Percentiles rank a stretch among this genome's conserved stretches.
Evolutionary conservation across 805 yeast species (phyloP).

Genomic region (Ogataea populi-albae): DNA sequence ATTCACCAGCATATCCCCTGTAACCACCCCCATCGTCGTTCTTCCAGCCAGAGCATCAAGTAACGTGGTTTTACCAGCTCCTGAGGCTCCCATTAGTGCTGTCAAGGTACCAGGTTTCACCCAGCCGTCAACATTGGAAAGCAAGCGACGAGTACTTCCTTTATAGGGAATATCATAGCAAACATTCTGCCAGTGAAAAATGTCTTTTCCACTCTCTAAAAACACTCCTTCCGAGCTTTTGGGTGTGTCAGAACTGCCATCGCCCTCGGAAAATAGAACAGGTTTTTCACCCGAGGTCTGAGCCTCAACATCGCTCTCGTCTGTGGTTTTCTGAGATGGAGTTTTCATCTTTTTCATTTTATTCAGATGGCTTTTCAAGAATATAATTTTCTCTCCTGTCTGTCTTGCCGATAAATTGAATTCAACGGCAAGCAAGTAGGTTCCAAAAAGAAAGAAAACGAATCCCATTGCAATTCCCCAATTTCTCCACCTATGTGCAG

Average conservation of each 20-base stretch:
- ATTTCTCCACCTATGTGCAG: conserved; percentile 72
- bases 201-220: conserved; percentile 35
- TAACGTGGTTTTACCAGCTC: conserved; percentile 57
- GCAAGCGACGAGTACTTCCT: conserved; percentile 50
- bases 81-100: conserved; percentile 61
- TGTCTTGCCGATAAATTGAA: conserved; percentile 53
- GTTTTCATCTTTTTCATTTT: conserved; percentile 36
- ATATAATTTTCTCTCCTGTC: conserved; percentile 61
- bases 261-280: conserved; percentile 12
- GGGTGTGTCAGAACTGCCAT: conserved; percentile 2
- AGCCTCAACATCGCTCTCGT: conserved; percentile 21
- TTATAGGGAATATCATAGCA: conserved; percentile 63
- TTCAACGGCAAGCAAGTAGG: conserved; percentile 52
- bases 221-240: background rate
- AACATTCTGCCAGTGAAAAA: conserved; percentile 73
- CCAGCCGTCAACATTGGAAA: conserved; percentile 70
- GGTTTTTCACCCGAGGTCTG: conserved; percentile 11
- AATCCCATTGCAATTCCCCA: conserved; percentile 50
- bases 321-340: conserved; percentile 19
- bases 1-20: conserved; percentile 54
- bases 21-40: conserved; percentile 48
- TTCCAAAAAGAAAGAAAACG: conserved; percentile 30
- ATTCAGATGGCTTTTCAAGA: conserved; percentile 42
- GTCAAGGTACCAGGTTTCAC: conserved; percentile 77
- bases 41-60: conserved; percentile 50